A percentile compares a stretch with the other conserved stretches of the same genome.
Conservation (phyloP, 305 asterid genomes). For the Rubia peregrina region DNA sequence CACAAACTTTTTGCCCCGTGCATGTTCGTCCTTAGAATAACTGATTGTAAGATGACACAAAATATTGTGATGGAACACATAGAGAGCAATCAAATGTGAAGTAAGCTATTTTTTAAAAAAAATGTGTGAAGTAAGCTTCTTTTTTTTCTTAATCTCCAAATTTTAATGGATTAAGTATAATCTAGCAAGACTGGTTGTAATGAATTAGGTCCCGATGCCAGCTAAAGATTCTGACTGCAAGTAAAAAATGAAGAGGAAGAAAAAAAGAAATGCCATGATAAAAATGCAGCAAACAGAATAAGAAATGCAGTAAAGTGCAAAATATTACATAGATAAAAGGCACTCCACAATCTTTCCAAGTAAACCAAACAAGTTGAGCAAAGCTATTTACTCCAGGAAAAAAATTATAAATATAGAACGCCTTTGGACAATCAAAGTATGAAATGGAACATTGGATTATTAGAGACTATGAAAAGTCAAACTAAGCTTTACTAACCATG, state of each 20-base stretch:
- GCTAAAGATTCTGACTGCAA: too few relatives aligned
- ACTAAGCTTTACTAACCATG: constrained; percentile 24
- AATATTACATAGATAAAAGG: neutral
- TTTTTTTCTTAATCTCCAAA: neutral
- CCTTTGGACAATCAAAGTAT: neutral
- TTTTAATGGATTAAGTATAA: too few relatives aligned
- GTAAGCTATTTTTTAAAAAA: too few relatives aligned
- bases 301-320: neutral
- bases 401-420: neutral
- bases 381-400: neutral
- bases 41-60: neutral
- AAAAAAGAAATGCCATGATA: neutral
- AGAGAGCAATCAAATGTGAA: neutral
- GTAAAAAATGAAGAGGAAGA: too few relatives aligned
- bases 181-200: too few relatives aligned
- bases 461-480: neutral
- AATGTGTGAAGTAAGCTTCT: neutral
- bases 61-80: neutral
- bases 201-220: too few relatives aligned
- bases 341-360: neutral
- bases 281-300: neutral
- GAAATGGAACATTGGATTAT: neutral
- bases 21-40: neutral
- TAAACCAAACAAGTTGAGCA: neutral
- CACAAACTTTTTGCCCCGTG: neutral